Percentiles rank a stretch among this genome's conserved stretches.
Evolutionary conservation across 2,329 filamentous ascomycete species (phyloP).

Genomic region (Sporothrix pallida): DNA sequence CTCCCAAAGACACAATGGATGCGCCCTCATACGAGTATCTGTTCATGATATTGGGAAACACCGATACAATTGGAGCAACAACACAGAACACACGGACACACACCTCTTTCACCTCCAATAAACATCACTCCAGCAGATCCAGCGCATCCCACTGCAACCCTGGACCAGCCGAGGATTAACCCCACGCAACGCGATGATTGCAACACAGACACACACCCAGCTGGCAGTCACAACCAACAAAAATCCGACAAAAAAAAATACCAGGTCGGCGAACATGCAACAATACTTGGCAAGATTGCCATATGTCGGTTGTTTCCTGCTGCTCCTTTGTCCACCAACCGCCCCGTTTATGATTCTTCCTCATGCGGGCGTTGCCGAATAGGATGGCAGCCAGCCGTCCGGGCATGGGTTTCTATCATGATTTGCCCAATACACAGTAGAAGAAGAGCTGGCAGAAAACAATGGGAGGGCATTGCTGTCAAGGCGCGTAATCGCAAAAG

Average conservation of each 20-base stretch:
- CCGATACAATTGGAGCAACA: too few species aligned
- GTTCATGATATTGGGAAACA: neutral
- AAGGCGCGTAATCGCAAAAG: neutral
- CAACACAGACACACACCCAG: neutral
- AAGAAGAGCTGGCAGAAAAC: neutral
- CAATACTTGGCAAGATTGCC: neutral
- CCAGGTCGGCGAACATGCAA: too few species aligned
- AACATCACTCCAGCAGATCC: too few species aligned
- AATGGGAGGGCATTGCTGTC: neutral
- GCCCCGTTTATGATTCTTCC: neutral
- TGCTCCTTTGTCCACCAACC: neutral
- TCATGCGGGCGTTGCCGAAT: neutral
- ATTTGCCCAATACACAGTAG: neutral
- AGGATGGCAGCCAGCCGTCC: neutral
- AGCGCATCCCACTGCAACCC: neutral
- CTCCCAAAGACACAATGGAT: neutral
- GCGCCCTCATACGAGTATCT: neutral
- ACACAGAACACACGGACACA: too few species aligned
- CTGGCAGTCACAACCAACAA: neutral
- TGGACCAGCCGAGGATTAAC: neutral
- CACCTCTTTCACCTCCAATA: too few species aligned
- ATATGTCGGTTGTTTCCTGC: neutral
- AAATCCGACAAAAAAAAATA: neutral
- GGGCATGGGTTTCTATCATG: neutral
- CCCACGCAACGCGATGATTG: neutral